Base-by-base conservation (phyloP, 441 rosid genomes). In the Capsella rubella region DNA sequence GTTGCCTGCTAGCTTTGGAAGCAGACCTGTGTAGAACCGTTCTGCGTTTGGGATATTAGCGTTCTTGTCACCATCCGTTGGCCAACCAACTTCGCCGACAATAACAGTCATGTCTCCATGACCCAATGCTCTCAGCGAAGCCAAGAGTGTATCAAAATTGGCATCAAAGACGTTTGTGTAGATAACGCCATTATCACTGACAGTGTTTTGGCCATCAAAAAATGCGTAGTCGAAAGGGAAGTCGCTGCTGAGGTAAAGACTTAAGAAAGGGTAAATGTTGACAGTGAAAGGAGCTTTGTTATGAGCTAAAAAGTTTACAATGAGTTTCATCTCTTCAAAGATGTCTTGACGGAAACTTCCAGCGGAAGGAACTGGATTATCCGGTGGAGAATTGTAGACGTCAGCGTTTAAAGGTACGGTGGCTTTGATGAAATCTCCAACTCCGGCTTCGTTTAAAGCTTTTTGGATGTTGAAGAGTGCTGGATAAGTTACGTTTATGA, bases 11-110 rank as follows among this genome's bases (percentile, higher is more conserved):
- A 79, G 84, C 75, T 86, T 82, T 0, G 91, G 90, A 56, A 91
- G 68, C 27, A 95, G 80, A 4, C 97, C 99, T 5, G 77, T 82
- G 47, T 95, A 95, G 61, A 91, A 95, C 60, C 93, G 80, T 43
- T 79, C 71, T 15, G 98, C 98, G 67, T 82, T 80, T 16, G 81
- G 85, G 6, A 56, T n/a, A 13, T 85, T 93, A 2, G 87, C 98
- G 61, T 87, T 87, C 81, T 81, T 82, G 83, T 95, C 97, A 0
- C 97, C 99, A 37, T 92, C 99, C 0, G 98, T 92, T 0, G 97
- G 99, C 99, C 99, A 95, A 25, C 99, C 98, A 2, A 87, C 97
- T 81, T 95, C 99, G 28, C 99, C 99, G 2, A 95, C 95, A 0
- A 92, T 73, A 62, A 95, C 82, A 0, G 87, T 63, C 83, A 92